Evolutionary conservation across 257 asterid genomes (phyloP), one percentile per base, ranked within the genome.

Genomic region (Craterostigma plantagineum): DNA sequence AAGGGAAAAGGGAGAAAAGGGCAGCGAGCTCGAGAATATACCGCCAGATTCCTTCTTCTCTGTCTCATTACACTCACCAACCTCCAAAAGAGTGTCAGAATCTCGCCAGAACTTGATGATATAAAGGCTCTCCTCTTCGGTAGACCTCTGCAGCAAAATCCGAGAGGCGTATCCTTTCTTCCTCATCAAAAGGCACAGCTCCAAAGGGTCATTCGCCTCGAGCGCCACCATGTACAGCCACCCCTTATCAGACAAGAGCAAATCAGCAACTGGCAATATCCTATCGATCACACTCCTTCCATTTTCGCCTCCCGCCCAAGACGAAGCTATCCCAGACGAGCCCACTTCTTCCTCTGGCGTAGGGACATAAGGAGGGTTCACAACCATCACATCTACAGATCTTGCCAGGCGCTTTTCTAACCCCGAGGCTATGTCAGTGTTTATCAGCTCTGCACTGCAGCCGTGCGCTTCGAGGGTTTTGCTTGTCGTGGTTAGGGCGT

Each of bases 301-400:
- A 56, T 79, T 76, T 51, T 75, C 96, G 12, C 94, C 95, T 33
- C 99, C 99, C 0, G 95, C 94, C 94, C 99, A 90, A 18, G 99
- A 55, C 3, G 95, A 63, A 10, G 81, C 66, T 46, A 90, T 79
- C 36, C 99, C 99, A 3, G 37, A 33, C 42, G 74, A 45, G 9
- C 99, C 99, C 43, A 87, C 98, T 67, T 90, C 95, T 2, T 80
- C 87, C 49, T 83, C 95, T 2, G 99, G 95, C 1, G 95, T 83
- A 4, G 96, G 99, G 56, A 90, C 95, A 44, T 90, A 90, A 44
- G 99, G 99, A 6, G 95, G 95, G 61, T 90, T 90, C 54, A 90
- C 99, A 43, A 83, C 91, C 60, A 83, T 67, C 46, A 83, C 76
- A 49, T 90, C 99, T 49, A 90, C 91, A 1, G 61, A 68, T 48